Conservation (phyloP, 164 flowering plant genomes). For the Vitis riparia region DNA sequence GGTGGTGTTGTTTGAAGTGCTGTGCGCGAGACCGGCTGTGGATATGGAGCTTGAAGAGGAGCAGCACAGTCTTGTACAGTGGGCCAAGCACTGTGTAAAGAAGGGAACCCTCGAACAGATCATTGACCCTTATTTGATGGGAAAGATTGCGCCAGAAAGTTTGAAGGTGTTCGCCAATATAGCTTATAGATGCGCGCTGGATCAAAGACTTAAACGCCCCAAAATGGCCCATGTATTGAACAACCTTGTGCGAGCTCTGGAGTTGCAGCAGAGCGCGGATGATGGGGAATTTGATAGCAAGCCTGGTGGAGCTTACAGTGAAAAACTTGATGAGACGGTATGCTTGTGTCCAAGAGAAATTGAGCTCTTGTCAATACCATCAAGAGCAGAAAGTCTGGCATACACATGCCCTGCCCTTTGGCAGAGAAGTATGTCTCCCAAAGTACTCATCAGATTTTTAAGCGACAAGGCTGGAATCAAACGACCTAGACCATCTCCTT, state of each 20-base stretch:
- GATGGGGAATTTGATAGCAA: too few relatives aligned
- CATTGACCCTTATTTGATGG: not conserved
- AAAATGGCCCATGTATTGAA: not conserved
- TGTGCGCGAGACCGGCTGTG: not conserved
- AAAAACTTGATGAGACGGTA: too few relatives aligned
- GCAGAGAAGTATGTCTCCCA: too few relatives aligned
- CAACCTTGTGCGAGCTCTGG: not conserved
- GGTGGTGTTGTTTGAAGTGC: not conserved
- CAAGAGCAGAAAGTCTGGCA: too few relatives aligned
- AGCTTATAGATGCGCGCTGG: not conserved
- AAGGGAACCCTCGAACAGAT: not conserved
- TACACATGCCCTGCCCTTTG: too few relatives aligned
- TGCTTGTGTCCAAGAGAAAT: too few relatives aligned
- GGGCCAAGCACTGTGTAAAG: not conserved
- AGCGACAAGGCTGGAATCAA: too few relatives aligned
- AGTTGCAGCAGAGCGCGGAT: not conserved
- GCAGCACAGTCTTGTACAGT: not conserved
- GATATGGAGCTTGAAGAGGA: not conserved
- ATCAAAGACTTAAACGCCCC: not conserved
- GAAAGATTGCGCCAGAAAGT: not conserved
- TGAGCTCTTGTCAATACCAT: too few relatives aligned
- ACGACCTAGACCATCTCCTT: too few relatives aligned
- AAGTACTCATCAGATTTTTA: too few relatives aligned
- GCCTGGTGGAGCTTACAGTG: too few relatives aligned
- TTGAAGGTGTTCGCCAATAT: not conserved